A percentile compares a stretch with the other conserved stretches of the same genome.
These are phyloP conservation scores for Pythium apleroticum DNA, from an alignment of 352 stramenopile species.

Conservation along the genomic window DNA sequence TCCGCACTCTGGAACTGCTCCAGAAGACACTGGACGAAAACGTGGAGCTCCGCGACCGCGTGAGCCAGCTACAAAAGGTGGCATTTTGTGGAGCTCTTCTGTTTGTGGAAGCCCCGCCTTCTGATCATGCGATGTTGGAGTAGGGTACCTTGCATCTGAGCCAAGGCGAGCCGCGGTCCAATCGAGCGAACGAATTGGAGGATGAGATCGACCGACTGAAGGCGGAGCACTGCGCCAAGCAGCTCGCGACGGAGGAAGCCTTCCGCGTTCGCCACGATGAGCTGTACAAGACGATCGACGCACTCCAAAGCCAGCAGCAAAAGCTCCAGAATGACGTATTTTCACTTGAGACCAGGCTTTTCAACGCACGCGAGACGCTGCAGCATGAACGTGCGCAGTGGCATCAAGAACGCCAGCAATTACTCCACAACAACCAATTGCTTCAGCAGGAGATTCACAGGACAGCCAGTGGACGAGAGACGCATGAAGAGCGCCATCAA, in stretches of 20 bases:
- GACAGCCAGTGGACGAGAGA: not conserved
- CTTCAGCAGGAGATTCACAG: conserved; percentile 18
- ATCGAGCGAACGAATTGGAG: conserved; percentile 49
- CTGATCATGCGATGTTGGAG: not conserved
- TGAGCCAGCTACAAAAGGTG: conserved; percentile 55
- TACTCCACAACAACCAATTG: conserved; percentile 19
- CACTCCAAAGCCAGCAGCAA: conserved; percentile 37
- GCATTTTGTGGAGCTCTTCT: too few species aligned
- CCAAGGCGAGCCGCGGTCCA: conserved; percentile 38
- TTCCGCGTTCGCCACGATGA: conserved; percentile 32
- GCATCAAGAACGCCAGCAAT: conserved; percentile 32
- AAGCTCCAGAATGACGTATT: conserved; percentile 58
- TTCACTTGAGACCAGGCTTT: conserved; percentile 44
- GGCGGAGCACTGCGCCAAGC: conserved; percentile 37
- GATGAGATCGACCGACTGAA: conserved; percentile 60
- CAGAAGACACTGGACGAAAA: conserved; percentile 83
- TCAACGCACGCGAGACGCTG: conserved; percentile 37
- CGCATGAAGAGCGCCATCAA: conserved; percentile 4
- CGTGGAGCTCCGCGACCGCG: conserved; percentile 51
- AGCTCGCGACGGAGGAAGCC: conserved; percentile 40
- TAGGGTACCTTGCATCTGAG: conserved; percentile 48
- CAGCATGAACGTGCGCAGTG: conserved; percentile 35
- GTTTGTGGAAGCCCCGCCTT: too few species aligned
- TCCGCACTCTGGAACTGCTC: conserved; percentile 73
- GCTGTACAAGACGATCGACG: conserved; percentile 31